Evolutionary conservation across 2,329 filamentous ascomycete genomes (phyloP), one percentile per base, ranked within the genome.

Genomic region (Aureobasidium musti): DNA sequence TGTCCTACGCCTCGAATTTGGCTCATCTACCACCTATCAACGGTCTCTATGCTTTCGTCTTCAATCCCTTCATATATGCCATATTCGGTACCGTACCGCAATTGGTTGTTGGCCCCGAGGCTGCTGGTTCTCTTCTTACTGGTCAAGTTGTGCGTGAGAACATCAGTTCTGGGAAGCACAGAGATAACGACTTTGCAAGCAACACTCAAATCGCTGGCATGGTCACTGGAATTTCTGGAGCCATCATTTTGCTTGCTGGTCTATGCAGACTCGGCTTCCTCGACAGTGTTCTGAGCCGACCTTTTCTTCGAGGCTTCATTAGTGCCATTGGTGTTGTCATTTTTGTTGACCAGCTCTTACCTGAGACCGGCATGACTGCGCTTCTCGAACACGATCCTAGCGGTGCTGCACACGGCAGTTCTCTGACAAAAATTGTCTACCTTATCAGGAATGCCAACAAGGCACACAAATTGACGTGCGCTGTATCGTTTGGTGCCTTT

Each of bases 281-380:
- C 68, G 95, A 99, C 75, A 97, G 92, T 73, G 93, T 99, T 13
- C 83, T 99, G 41, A 97, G 93, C 71, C 86, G 92, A 39, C 95
- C 95, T 0, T 98, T 99, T 73, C 79, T 98, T 66, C 85, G 95
- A 68, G 95, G 95, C 0, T 99, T 99, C 79, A 97, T 99, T 78
- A 97, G 91, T 67, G 95, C 95, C 60, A 96, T 99, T 75, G 95
- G 95, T 57, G 91, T 97, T 66, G 93, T 98, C 70, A 98, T 99
- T 75, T 87, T 96, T 45, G 91, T 98, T 41, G 95, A 98, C 76
- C 95, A 99, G 78, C 81, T 97, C 52, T 91, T 97, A 63, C 93
- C 94, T 0, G 92, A 98, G 77, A 84, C 96, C 72, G 95, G 95
- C 0, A 83, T 99, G 26, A 84, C 83, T 43, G 80, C 83, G 1